Evolutionary conservation across 139 green algal species (phyloP).

Genomic region (Medakamo hakoo): DNA sequence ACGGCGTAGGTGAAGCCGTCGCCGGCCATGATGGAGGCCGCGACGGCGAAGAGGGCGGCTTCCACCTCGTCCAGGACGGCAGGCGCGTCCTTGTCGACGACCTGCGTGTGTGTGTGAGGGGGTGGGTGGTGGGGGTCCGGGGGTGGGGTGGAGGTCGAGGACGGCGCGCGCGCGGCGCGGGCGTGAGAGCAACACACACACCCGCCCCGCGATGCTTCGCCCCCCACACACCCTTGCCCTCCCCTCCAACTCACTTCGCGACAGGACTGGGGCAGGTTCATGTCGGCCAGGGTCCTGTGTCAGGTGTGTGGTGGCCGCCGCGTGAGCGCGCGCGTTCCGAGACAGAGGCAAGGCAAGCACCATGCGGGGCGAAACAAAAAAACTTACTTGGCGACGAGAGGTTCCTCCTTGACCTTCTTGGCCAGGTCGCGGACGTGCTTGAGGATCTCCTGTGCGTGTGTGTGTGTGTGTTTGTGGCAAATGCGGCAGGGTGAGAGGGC

Average conservation of each 20-base stretch:
- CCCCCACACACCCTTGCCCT: too few species aligned
- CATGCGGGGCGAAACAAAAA: not conserved
- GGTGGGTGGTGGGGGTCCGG: not conserved
- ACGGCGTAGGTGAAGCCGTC: constrained; percentile 33
- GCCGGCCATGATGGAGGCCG: constrained; percentile 38
- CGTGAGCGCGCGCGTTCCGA: not conserved
- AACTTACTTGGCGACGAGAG: not conserved
- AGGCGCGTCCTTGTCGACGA: constrained; percentile 64
- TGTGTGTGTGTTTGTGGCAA: too few species aligned
- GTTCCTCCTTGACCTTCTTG: not conserved
- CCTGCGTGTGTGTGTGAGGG: constrained; percentile 14
- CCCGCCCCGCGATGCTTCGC: too few species aligned
- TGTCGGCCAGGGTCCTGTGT: constrained; percentile 29
- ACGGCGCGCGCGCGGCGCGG: too few species aligned
- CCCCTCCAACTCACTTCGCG: constrained; percentile 26
- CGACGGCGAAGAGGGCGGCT: constrained; percentile 38
- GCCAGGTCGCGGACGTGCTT: not conserved
- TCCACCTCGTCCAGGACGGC: constrained; percentile 71
- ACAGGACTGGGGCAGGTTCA: constrained; percentile 36
- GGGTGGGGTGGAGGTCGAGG: not conserved
- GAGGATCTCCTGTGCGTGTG: not conserved
- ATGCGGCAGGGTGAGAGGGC: not conserved
- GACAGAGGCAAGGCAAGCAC: too few species aligned
- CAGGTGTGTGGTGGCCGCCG: not conserved
- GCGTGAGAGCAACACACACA: not conserved